Conservation (phyloP, 768 basidiomycete genomes). For the Naematelia aurantialba region DNA sequence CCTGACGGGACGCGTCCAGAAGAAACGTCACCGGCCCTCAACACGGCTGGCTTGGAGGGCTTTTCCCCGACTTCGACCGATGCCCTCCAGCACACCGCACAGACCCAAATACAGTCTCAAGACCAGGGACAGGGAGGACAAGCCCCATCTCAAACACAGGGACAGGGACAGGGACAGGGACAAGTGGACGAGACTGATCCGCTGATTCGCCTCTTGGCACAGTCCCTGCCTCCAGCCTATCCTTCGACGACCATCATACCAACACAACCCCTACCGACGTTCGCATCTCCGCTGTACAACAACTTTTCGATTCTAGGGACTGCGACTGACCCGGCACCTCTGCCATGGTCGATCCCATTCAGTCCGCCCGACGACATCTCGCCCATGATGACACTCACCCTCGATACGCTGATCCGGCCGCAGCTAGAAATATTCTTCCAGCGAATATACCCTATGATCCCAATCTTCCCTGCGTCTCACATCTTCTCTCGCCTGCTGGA, state of each 20-base stretch:
- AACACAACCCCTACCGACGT: not conserved
- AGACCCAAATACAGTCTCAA: not conserved
- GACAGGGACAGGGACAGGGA: not conserved
- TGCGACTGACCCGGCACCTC: not conserved
- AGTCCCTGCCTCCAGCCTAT: not conserved
- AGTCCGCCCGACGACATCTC: constrained; percentile 19
- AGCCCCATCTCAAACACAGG: not conserved
- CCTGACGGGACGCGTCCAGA: not conserved
- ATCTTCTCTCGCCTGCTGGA: constrained; percentile 18
- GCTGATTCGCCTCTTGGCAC: not conserved
- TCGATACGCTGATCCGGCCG: constrained; percentile 28
- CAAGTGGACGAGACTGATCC: not conserved
- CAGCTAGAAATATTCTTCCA: constrained; percentile 37
- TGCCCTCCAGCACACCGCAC: not conserved
- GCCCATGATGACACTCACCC: constrained; percentile 25
- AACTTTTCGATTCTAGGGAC: constrained; percentile 1
- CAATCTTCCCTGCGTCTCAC: constrained; percentile 24
- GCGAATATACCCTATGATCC: constrained; percentile 37
- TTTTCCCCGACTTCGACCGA: not conserved
- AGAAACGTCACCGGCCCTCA: not conserved
- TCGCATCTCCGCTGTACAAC: not conserved
- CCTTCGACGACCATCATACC: not conserved
- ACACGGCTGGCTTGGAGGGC: not conserved
- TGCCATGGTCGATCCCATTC: constrained; percentile 10
- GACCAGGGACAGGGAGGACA: not conserved